Evolutionary conservation across 306 rosid genomes (phyloP), one percentile per base, ranked within the genome.

Genomic region (Sicyos edulis): DNA sequence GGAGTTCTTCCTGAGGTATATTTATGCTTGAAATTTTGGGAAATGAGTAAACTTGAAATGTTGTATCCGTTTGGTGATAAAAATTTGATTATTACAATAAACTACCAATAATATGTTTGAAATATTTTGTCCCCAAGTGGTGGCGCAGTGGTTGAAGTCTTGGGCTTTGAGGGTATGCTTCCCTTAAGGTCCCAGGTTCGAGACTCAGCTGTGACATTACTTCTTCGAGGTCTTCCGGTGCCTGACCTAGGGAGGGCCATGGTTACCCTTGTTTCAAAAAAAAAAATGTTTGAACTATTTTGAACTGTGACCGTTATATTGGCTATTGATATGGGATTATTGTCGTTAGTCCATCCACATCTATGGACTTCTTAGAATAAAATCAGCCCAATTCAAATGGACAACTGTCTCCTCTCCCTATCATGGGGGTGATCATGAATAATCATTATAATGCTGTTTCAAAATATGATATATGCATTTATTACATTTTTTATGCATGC

Each of bases 1-100:
- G 99, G 99, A 85, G 91, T 93, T 78, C 87, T 93, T 80, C 99
- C 97, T 12, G 96, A 87, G 97, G 99, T 93, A 86, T 75, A 68
- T 52, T 40, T 8, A 44, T 49, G 63, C 34, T 57, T 57, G 37
- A 22, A 57, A 22, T 57, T 20, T 4, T 57, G 32, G 63, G 63
- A 20, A 57, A 57, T 57, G 37, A 4, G 37, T 57, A 32, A 22
- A 22, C 63, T 57, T 37, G 37, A 57, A 21, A 57, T 57, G 63
- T 57, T 57, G 16, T 57, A 57, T 10, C 15, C 37, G 16, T 21
- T 40, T 57, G 63, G 63, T 22, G 37, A 57, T 57, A 16, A 22
- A 57, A 11, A 22, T 21, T 21, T 20, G 34, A 22, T 57, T 21
- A 57, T 57, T 57, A 11, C 63, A 22, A 10, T 20, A 10, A 56